Conservation (phyloP, 2,329 filamentous ascomycete species). For the Pezicula carpinea region DNA sequence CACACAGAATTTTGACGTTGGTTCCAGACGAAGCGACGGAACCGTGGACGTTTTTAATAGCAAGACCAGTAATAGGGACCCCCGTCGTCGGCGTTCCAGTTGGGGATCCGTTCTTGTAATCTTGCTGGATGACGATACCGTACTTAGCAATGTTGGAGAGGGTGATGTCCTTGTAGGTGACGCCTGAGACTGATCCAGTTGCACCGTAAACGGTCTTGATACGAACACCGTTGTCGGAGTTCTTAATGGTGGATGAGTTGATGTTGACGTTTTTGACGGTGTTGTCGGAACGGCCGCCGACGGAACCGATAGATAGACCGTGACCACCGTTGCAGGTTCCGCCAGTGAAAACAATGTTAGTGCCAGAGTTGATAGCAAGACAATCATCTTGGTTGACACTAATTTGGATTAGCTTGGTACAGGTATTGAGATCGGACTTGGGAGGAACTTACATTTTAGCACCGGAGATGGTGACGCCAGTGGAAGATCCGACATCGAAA, state of each 20-base stretch:
- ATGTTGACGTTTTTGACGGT: conserved; percentile 45
- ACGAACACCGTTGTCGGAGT: conserved; percentile 50
- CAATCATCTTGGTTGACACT: conserved; percentile 50
- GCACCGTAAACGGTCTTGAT: conserved; percentile 49
- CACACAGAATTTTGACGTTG: conserved; percentile 46
- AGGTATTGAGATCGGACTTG: not conserved
- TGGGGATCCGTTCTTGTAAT: conserved; percentile 45
- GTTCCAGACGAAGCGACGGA: conserved; percentile 31
- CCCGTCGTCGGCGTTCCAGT: conserved; percentile 39
- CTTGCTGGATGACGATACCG: conserved; percentile 52
- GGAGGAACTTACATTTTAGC: conserved; percentile 1
- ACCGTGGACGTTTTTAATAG: conserved; percentile 8
- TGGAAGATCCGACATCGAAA: conserved; percentile 29
- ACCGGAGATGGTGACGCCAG: conserved; percentile 1
- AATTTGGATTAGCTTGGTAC: not conserved
- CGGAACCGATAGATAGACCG: conserved; percentile 50
- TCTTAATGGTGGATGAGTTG: conserved; percentile 37
- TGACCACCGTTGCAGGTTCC: conserved; percentile 8
- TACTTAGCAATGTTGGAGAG: conserved; percentile 44
- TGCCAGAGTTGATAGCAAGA: conserved; percentile 49
- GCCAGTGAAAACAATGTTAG: conserved; percentile 13
- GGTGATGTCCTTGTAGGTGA: conserved; percentile 46
- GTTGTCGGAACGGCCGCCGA: conserved; percentile 48
- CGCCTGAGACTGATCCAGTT: conserved; percentile 44
- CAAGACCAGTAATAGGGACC: conserved; percentile 40